phyloP scores from a whole-genome alignment of 768 basidiomycete species.

The Lentinula sp. region DNA sequence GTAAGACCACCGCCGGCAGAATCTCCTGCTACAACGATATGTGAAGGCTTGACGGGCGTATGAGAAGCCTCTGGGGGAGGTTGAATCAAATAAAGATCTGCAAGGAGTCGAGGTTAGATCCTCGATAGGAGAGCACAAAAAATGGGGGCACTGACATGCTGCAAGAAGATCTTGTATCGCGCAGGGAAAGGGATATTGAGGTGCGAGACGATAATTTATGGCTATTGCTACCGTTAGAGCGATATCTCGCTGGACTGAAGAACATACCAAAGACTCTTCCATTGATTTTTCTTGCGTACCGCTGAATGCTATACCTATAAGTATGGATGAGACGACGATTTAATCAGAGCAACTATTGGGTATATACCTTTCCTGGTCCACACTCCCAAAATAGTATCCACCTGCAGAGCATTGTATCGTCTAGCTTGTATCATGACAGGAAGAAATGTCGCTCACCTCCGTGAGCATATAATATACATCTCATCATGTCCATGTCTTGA shows the following conservation, averaged over 20 bases:
- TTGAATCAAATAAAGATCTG: slow-evolving; percentile 84
- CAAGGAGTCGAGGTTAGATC: neutral
- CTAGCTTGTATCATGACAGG: neutral
- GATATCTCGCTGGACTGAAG: neutral
- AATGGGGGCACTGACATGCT: slow-evolving; percentile 52
- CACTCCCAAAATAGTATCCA: slow-evolving; percentile 81
- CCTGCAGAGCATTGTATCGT: slow-evolving; percentile 30
- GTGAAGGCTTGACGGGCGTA: slow-evolving; percentile 68
- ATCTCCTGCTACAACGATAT: slow-evolving; percentile 85
- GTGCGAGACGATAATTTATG: slow-evolving; percentile 82
- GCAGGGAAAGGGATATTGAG: slow-evolving; percentile 96
- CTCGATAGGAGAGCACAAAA: neutral
- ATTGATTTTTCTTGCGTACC: slow-evolving; percentile 87
- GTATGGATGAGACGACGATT: neutral
- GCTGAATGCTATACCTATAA: slow-evolving; percentile 64
- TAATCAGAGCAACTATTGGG: neutral
- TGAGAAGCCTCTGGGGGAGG: slow-evolving; percentile 80
- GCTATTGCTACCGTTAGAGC: slow-evolving; percentile 30
- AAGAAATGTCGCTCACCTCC: slow-evolving; percentile 45
- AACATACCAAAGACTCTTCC: slow-evolving; percentile 76
- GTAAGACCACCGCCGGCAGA: slow-evolving; percentile 90
- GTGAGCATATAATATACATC: slow-evolving; percentile 78
- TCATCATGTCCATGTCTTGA: slow-evolving; percentile 74
- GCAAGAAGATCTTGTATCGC: slow-evolving; percentile 86
- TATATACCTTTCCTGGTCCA: slow-evolving; percentile 65